phyloP scores from a whole-genome alignment of 441 rosid species.

The Biscutella auriculata region DNA sequence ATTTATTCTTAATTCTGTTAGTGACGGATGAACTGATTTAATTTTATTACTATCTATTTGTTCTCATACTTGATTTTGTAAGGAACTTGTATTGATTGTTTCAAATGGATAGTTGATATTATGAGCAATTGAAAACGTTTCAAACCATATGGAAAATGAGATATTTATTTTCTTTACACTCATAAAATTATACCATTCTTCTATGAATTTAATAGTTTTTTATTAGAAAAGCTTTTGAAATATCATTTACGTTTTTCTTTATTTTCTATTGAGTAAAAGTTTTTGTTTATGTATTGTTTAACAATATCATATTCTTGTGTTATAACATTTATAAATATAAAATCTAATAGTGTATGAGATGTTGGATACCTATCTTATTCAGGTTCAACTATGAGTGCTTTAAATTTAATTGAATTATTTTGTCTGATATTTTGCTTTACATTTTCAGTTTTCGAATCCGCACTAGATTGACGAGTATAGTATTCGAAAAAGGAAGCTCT shows the following conservation, averaged over 20 bases:
- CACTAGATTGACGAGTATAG: not conserved
- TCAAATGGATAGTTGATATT: not conserved
- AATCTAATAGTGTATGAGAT: not conserved
- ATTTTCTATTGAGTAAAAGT: not conserved
- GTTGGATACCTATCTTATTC: not conserved
- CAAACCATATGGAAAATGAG: not conserved
- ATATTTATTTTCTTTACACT: not conserved
- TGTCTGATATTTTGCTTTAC: not conserved
- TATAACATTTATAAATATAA: not conserved
- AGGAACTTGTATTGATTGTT: no score
- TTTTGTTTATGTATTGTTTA: not conserved
- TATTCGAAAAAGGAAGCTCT: not conserved
- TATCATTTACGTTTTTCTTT: not conserved
- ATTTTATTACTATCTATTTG: no score
- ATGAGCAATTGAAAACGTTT: accelerated
- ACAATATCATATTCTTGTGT: not conserved
- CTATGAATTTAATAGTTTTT: not conserved
- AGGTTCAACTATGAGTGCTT: not conserved
- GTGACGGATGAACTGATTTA: no score
- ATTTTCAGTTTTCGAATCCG: not conserved
- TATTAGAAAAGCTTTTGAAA: not conserved
- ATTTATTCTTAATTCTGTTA: no score
- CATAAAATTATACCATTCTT: not conserved
- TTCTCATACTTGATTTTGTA: no score
- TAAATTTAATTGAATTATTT: not conserved